These are phyloP conservation scores for Curvularia sp. DNA, from an alignment of 2,329 filamentous ascomycete genomes.

Conservation along the genomic window DNA sequence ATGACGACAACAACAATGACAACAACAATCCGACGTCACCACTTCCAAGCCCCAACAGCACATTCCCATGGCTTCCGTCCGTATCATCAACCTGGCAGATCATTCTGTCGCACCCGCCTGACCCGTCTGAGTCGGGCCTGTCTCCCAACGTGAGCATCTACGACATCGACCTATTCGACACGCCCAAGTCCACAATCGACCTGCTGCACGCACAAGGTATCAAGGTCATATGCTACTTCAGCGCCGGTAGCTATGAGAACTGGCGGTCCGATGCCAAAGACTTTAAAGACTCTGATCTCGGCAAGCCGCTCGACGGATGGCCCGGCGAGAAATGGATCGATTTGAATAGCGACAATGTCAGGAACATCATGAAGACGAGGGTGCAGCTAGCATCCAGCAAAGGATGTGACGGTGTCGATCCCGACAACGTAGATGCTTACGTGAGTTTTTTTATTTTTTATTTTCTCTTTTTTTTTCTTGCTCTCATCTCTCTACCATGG, in stretches of 20 bases:
- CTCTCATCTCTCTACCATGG: no score
- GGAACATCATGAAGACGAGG: constrained; percentile 68
- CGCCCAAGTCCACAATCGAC: constrained; percentile 56
- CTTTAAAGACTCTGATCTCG: constrained; percentile 65
- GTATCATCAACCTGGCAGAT: constrained; percentile 68
- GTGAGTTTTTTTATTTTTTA: constrained; percentile 45
- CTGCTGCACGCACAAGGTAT: constrained; percentile 60
- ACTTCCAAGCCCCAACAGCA: constrained; percentile 36
- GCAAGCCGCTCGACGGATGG: constrained; percentile 68
- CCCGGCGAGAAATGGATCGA: constrained; percentile 72
- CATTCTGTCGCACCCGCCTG: constrained; percentile 56
- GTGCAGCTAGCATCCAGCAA: constrained; percentile 67
- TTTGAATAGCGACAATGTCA: constrained; percentile 64
- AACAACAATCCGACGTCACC: constrained; percentile 33
- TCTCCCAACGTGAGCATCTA: constrained; percentile 64
- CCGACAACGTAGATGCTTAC: constrained; percentile 74
- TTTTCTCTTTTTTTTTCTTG: neutral
- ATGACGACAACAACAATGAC: constrained; percentile 31
- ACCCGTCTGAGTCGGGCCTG: constrained; percentile 39
- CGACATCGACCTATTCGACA: constrained; percentile 68
- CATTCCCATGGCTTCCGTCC: constrained; percentile 60
- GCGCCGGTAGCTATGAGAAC: constrained; percentile 72
- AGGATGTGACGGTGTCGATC: constrained; percentile 73
- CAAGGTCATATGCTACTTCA: constrained; percentile 78
- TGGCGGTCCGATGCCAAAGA: constrained; percentile 65